These are phyloP conservation scores for Murraya paniculata DNA, from an alignment of 345 rosid species.

Conservation along the genomic window DNA sequence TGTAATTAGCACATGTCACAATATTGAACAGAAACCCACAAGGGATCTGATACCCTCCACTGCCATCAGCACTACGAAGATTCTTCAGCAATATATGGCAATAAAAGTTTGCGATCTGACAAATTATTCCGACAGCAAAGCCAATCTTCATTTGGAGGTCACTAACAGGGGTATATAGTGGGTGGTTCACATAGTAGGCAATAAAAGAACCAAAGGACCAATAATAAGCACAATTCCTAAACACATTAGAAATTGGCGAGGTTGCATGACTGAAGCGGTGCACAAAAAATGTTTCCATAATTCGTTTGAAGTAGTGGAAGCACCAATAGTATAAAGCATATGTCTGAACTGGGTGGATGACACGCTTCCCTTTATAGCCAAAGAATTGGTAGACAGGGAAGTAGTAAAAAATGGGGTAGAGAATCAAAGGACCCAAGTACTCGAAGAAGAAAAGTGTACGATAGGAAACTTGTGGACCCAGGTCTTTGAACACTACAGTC, in stretches of 20 bases:
- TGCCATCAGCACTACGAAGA: constrained; percentile 64
- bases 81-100: constrained; percentile 83
- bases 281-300: constrained; percentile 90
- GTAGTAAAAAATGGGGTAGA: constrained; percentile 88
- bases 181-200: constrained; percentile 95
- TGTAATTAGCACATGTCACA: constrained; percentile 97
- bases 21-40: constrained; percentile 87
- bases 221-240: constrained; percentile 91
- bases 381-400: constrained; percentile 74
- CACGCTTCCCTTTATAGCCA: constrained; percentile 62
- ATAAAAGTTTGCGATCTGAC: constrained; percentile 81
- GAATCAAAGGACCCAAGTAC: constrained; percentile 83
- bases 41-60: constrained; percentile 94
- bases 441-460: constrained; percentile 94
- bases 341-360: constrained; percentile 80
- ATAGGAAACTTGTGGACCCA: constrained; percentile 95
- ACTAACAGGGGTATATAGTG: constrained; percentile 84
- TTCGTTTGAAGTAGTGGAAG: constrained; percentile 92
- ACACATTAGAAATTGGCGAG: constrained; percentile 86
- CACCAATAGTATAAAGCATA: constrained; percentile 95
- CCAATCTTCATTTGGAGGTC: constrained; percentile 96
- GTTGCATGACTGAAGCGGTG: constrained; percentile 96
- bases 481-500: constrained; percentile 84
- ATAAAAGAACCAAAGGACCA: constrained; percentile 87
- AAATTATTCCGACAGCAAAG: constrained; percentile 75